Conservation (phyloP, 192 early-diverging fungal species). For the Gonapodya prolifera region DNA sequence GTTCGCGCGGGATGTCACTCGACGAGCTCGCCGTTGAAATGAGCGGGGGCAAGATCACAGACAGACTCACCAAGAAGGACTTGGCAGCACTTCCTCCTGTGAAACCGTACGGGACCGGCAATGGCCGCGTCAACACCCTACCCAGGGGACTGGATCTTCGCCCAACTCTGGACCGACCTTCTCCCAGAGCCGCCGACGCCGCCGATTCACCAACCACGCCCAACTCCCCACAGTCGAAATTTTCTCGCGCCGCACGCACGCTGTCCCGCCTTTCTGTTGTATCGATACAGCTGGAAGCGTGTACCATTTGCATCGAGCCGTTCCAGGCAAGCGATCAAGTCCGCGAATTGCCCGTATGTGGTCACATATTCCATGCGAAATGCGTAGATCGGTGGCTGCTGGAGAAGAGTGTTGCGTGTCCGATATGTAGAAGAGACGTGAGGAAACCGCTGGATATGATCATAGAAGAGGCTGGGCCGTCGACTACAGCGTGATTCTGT, state of each 20-base stretch:
- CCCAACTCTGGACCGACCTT: neutral
- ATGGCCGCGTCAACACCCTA: no score
- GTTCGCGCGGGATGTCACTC: neutral
- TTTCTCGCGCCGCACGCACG: neutral
- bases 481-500: no score
- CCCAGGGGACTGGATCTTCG: neutral
- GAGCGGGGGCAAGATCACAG: neutral
- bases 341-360: constrained; percentile 17
- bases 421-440: constrained; percentile 25
- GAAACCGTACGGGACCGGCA: neutral
- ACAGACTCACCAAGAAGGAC: neutral
- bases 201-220: neutral
- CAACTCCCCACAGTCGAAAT: neutral
- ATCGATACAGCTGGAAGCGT: neutral
- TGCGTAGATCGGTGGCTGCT: constrained; percentile 37
- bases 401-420: constrained; percentile 27
- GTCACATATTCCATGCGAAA: constrained; percentile 23
- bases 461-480: no score
- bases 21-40: neutral
- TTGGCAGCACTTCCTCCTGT: neutral
- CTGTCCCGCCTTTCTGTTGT: neutral
- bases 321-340: neutral
- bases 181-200: neutral
- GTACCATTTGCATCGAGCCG: neutral
- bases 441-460: no score